Base-by-base conservation (phyloP, 1,139 yeast genomes). In the Spencermartinsiella ligniputridi region DNA sequence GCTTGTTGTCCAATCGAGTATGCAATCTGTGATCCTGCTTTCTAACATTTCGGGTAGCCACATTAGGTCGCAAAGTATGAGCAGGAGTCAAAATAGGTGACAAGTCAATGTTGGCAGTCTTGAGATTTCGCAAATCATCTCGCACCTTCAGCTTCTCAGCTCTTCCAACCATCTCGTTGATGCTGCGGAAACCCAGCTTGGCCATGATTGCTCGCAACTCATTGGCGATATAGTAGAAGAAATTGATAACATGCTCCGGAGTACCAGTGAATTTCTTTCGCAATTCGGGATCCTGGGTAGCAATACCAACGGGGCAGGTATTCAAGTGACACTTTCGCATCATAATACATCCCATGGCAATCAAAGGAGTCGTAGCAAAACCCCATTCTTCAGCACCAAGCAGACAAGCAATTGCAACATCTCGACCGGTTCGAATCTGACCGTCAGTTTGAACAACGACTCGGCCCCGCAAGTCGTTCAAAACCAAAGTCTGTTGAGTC, bases 351-450 rank as follows among this genome's bases (percentile, higher is more conserved):
- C 97, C 97, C 90, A 90, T 80, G 40, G 97, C 95, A 60, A 92
- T 90, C 66, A 92, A 79, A 42, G 98, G 97, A 56, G 96, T 83
- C 32, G 98, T 92, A 32, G 98, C 98, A 62, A 92, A 84, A 32
- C 97, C 96, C 86, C 95, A 92, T 65, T 94, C 96, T 69, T 92
- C 98, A 44, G 98, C 98, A 67, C 98, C 98, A 39, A 92, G 76
- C 64, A 92, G 72, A 65, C 96, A 85, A 13, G 97, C 98, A 67
- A 92, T 81, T 13, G 97, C 97, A 50, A 92, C 83, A 70, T 92
- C 98, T 49, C 95, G 77, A 56, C 97, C 98, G 16, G 97, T 92
- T 69, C 95, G 83, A 58, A 92, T 70, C 72, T 92, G 97, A 65
- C 98, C 98, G 67, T 92, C 98, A 24, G 97, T 89, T 71, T 92